phyloP scores from a whole-genome alignment of 2,329 filamentous ascomycete species.

The Ascochyta rabiei region DNA sequence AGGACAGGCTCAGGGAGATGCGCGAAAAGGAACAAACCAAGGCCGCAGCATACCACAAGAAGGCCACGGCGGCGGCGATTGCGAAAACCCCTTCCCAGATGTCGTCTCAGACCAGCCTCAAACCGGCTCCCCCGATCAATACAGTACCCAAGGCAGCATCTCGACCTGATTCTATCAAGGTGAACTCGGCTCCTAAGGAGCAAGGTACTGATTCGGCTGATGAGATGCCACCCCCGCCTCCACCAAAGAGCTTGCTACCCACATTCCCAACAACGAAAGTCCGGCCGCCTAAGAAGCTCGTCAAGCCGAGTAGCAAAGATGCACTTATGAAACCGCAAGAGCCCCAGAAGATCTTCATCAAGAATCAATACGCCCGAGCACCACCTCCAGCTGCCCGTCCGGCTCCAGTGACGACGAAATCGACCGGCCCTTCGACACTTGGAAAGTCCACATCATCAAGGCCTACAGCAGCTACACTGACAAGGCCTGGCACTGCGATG shows the following conservation, averaged over 20 bases:
- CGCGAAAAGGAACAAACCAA: conserved; percentile 74
- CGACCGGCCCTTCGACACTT: conserved; percentile 34
- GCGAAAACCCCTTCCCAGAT: conserved; percentile 59
- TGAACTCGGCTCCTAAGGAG: conserved; percentile 31
- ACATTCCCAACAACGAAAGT: conserved; percentile 52
- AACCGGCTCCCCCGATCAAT: conserved; percentile 49
- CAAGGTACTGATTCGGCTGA: conserved; percentile 53
- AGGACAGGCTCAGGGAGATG: conserved; percentile 70
- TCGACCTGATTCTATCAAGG: conserved; percentile 31
- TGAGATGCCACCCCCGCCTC: conserved; percentile 66
- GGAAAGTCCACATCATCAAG: conserved; percentile 27
- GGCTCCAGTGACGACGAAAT: conserved; percentile 37
- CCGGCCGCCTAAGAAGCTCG: conserved; percentile 55
- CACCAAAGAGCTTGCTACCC: conserved; percentile 57
- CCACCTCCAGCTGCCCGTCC: conserved; percentile 63
- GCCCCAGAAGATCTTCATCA: conserved; percentile 65
- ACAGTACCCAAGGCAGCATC: conserved; percentile 37
- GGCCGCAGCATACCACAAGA: conserved; percentile 56
- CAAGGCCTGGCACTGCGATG: conserved; percentile 39
- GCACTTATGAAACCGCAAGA: conserved; percentile 65
- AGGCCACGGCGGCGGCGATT: conserved; percentile 38
- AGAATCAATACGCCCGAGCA: conserved; percentile 55
- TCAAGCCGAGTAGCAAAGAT: conserved; percentile 67
- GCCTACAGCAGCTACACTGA: conserved; percentile 57
- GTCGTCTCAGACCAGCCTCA: conserved; percentile 42